Conservation (phyloP, 306 rosid species). For the Lupinus albus region DNA sequence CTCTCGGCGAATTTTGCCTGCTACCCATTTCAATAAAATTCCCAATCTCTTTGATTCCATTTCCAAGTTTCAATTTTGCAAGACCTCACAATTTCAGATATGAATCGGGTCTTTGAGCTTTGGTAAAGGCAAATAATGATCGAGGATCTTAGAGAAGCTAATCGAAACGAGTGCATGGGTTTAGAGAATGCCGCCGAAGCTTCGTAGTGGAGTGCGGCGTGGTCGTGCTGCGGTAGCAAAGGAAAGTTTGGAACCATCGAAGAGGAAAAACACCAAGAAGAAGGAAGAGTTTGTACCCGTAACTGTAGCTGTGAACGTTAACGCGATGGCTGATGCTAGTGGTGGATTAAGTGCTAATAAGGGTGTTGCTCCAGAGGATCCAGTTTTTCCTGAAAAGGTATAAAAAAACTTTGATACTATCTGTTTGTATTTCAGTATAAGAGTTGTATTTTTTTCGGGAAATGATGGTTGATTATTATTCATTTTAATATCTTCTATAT, state of each 20-base stretch:
- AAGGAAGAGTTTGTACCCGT: constrained; percentile 47
- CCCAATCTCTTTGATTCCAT: background rate
- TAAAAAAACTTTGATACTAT: background rate
- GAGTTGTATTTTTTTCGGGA: too few relatives aligned
- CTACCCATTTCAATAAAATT: background rate
- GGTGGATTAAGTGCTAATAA: constrained; percentile 87
- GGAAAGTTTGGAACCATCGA: constrained; percentile 47
- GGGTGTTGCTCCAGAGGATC: constrained; percentile 75
- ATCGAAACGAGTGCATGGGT: constrained; percentile 79
- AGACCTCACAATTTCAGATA: constrained; percentile 22
- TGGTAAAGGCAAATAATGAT: constrained; percentile 65
- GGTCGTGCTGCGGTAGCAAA: constrained; percentile 69
- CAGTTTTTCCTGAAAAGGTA: constrained; percentile 88
- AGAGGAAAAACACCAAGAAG: constrained; percentile 46
- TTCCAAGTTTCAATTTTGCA: background rate
- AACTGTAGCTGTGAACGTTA: constrained; percentile 31
- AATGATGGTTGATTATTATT: background rate
- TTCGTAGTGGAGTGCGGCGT: constrained; percentile 83
- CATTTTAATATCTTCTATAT: background rate
- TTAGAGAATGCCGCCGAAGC: constrained; percentile 96
- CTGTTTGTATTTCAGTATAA: too few relatives aligned
- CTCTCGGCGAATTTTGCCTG: background rate
- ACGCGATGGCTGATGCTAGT: constrained; percentile 74
- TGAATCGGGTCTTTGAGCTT: constrained; percentile 40
- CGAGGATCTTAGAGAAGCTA: constrained; percentile 41